Percentiles rank a stretch among this genome's conserved stretches.
Evolutionary conservation across 2,329 filamentous ascomycete species (phyloP).

Genomic region (Aciculosporium take): DNA sequence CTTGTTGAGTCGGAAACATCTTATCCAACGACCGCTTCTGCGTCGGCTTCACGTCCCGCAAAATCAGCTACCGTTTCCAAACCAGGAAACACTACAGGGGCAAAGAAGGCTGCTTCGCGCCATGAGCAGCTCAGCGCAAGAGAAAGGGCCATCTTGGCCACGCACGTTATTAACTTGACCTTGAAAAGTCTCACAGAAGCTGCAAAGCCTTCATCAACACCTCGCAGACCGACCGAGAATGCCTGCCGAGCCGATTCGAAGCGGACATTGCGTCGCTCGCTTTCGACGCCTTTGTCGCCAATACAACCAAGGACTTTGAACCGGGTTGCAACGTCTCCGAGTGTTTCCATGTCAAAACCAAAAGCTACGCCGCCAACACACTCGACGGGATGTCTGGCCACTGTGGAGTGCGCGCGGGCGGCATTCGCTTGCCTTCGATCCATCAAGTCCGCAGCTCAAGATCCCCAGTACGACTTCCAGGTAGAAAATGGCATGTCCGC

Average conservation of each 20-base stretch:
- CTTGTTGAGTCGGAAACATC: slow-evolving; percentile 18
- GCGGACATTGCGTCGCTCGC: slow-evolving; percentile 36
- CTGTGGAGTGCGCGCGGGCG: slow-evolving; percentile 53
- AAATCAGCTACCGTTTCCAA: slow-evolving; percentile 15
- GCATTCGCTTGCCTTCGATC: slow-evolving; percentile 52
- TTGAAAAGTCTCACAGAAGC: slow-evolving; percentile 57
- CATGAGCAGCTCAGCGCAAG: slow-evolving; percentile 19
- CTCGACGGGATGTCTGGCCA: slow-evolving; percentile 36
- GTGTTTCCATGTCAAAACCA: slow-evolving; percentile 19
- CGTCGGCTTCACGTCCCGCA: slow-evolving; percentile 13
- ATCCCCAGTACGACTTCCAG: slow-evolving; percentile 48
- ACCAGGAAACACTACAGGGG: slow-evolving; percentile 11
- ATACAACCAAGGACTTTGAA: slow-evolving; percentile 48
- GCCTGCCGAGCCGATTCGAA: slow-evolving; percentile 22
- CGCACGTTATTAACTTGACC: slow-evolving; percentile 56
- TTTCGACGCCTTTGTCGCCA: slow-evolving; percentile 44
- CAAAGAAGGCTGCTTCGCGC: slow-evolving; percentile 10
- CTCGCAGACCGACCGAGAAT: slow-evolving; percentile 21
- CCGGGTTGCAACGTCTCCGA: slow-evolving; percentile 40
- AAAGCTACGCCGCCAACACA: slow-evolving; percentile 16
- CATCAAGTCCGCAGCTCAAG: slow-evolving; percentile 37
- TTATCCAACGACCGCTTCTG: slow-evolving; percentile 14
- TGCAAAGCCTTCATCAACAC: slow-evolving; percentile 32
- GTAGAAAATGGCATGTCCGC: slow-evolving; percentile 61
- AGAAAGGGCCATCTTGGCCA: slow-evolving; percentile 54